phyloP scores from a whole-genome alignment of 129 eudicot genomes.

The Flaveria ramosissima region DNA sequence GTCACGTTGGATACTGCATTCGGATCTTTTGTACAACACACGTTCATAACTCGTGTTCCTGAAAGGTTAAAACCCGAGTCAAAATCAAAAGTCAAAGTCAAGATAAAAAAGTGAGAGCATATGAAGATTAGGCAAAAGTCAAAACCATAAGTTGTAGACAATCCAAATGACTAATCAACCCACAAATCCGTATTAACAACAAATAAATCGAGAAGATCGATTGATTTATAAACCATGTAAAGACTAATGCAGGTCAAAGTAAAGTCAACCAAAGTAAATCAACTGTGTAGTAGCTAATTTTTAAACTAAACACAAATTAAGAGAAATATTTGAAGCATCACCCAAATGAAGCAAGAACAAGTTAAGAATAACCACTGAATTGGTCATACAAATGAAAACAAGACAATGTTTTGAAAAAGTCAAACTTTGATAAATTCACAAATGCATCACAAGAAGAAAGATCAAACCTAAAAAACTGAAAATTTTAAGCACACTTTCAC shows the following conservation, averaged over 20 bases:
- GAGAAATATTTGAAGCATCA: background rate
- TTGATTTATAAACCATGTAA: background rate
- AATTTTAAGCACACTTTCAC: background rate
- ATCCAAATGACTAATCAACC: background rate
- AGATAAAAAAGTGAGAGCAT: background rate
- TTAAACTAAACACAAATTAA: background rate
- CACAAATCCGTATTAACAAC: background rate
- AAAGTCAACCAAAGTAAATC: background rate
- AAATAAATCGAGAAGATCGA: background rate
- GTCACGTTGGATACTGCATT: constrained; percentile 46
- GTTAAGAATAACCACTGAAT: background rate
- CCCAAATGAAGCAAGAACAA: constrained; percentile 4
- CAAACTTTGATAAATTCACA: background rate
- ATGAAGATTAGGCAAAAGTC: background rate
- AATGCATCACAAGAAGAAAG: constrained; percentile 4
- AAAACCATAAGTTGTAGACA: background rate
- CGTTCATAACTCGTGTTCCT: constrained; percentile 74
- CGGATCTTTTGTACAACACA: constrained; percentile 71
- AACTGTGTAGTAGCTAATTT: background rate
- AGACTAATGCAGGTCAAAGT: background rate
- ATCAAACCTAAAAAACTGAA: background rate
- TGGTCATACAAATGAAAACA: background rate
- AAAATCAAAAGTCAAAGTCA: constrained; percentile 15
- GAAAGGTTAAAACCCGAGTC: constrained; percentile 21
- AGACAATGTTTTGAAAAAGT: background rate